Conservation (phyloP, 2,329 filamentous ascomycete species). For the Bipolaris victoriae region DNA sequence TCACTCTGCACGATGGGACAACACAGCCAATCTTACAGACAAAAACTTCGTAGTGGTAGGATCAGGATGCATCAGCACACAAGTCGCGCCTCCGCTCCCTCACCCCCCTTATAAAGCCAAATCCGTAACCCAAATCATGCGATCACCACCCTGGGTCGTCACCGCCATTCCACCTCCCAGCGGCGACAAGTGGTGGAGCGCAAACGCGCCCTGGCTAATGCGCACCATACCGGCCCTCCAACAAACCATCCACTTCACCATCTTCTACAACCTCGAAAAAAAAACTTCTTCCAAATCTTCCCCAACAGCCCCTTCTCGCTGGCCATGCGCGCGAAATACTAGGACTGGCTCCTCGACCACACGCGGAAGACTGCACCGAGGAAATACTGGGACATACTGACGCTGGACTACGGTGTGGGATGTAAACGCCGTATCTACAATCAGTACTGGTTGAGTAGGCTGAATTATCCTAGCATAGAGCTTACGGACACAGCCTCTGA, state of each 20-base stretch:
- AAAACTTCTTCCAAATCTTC: slow-evolving; percentile 58
- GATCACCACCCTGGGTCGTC: slow-evolving; percentile 63
- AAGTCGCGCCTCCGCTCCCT: slow-evolving; percentile 61
- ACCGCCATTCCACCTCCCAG: slow-evolving; percentile 49
- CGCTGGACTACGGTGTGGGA: slow-evolving; percentile 66
- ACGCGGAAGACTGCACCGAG: slow-evolving; percentile 60
- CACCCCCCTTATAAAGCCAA: slow-evolving; percentile 58
- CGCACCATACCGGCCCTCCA: slow-evolving; percentile 59
- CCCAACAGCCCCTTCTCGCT: slow-evolving; percentile 49
- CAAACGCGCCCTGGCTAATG: slow-evolving; percentile 56
- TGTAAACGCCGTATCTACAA: slow-evolving; percentile 71
- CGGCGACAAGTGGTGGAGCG: slow-evolving; percentile 53
- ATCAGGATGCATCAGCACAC: slow-evolving; percentile 64
- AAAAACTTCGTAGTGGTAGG: slow-evolving; percentile 65
- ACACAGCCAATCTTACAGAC: slow-evolving; percentile 58
- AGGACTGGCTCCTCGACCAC: slow-evolving; percentile 53
- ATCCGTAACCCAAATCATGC: slow-evolving; percentile 65
- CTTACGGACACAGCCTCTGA: slow-evolving; percentile 59
- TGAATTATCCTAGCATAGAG: slow-evolving; percentile 61
- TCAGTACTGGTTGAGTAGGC: slow-evolving; percentile 59
- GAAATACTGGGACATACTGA: slow-evolving; percentile 66
- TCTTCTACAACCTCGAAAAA: slow-evolving; percentile 54
- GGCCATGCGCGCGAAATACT: slow-evolving; percentile 48
- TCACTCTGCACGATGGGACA: slow-evolving; percentile 64
- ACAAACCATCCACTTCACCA: slow-evolving; percentile 52